A percentile compares a stretch with the other conserved stretches of the same genome.
Evolutionary conservation across 116 monocot species (phyloP).

Genomic region (Phalaenopsis hybrid): DNA sequence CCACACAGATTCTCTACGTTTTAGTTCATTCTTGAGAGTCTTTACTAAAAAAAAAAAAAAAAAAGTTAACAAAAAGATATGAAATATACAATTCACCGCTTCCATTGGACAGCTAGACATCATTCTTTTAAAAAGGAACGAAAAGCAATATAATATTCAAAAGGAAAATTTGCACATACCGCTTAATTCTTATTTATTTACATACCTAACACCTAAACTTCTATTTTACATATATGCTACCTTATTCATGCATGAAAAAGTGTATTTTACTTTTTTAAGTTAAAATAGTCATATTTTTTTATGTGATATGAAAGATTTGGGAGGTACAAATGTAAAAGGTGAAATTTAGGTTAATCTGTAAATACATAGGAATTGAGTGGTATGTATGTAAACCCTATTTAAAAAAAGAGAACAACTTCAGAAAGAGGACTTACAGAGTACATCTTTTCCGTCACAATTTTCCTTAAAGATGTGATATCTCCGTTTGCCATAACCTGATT

Average conservation of each 20-base stretch:
- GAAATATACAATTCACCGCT: neutral
- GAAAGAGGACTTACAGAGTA: conserved; percentile 55
- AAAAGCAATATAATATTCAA: conserved; percentile 1
- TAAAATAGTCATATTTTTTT: too few species aligned
- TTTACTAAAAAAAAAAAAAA: conserved; percentile 18
- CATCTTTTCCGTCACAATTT: conserved; percentile 82
- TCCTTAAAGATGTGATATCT: conserved; percentile 69
- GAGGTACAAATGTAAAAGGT: too few species aligned
- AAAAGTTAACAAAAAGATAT: neutral
- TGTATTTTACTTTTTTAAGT: too few species aligned
- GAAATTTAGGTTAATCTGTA: too few species aligned
- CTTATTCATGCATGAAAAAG: too few species aligned
- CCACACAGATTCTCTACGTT: conserved; percentile 81
- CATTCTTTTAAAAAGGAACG: neutral
- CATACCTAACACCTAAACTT: too few species aligned
- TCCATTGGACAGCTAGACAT: neutral
- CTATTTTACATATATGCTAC: too few species aligned
- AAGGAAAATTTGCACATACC: neutral
- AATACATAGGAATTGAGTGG: too few species aligned
- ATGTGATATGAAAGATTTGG: too few species aligned
- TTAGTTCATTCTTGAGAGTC: conserved; percentile 88
- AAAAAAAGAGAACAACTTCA: neutral
- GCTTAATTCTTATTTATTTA: too few species aligned
- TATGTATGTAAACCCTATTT: too few species aligned
- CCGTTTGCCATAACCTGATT: conserved; percentile 71